phyloP scores from a whole-genome alignment of 1,139 yeast species.

The Entelexis paramagnoliae region DNA sequence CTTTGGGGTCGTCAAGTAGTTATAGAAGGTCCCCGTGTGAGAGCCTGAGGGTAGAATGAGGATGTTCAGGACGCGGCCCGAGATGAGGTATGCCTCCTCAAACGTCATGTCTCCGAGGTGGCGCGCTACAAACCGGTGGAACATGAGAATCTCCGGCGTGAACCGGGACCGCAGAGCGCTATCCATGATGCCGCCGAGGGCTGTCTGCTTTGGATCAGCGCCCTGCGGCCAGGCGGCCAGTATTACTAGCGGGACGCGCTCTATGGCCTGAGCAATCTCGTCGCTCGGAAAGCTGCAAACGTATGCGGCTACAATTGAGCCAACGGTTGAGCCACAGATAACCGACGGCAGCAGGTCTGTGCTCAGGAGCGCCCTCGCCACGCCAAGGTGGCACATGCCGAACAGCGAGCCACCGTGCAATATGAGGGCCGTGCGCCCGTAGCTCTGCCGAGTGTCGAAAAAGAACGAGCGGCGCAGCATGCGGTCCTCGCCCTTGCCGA shows the following conservation, averaged over 20 bases:
- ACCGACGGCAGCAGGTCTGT: slow-evolving; percentile 72
- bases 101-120: slow-evolving; percentile 80
- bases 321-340: slow-evolving; percentile 88
- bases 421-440: slow-evolving; percentile 82
- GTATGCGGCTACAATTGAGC: slow-evolving; percentile 82
- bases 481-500: slow-evolving; percentile 22
- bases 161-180: slow-evolving; percentile 46
- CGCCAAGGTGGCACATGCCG: slow-evolving; percentile 90
- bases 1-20: slow-evolving; percentile 86
- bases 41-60: slow-evolving; percentile 63
- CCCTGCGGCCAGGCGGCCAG: slow-evolving; percentile 1
- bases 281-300: slow-evolving; percentile 59
- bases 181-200: slow-evolving; percentile 19
- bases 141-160: slow-evolving; percentile 71
- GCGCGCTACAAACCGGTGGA: slow-evolving; percentile 65
- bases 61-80: slow-evolving; percentile 70
- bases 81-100: slow-evolving; percentile 77
- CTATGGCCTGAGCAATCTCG: slow-evolving; percentile 38
- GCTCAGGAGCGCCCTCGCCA: slow-evolving; percentile 65
- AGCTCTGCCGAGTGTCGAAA: slow-evolving; percentile 80
- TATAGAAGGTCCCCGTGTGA: slow-evolving; percentile 28
- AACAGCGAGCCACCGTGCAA: slow-evolving; percentile 91
- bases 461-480: slow-evolving; percentile 51
- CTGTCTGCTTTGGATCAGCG: not conserved
- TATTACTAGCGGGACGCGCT: slow-evolving; percentile 38